These are phyloP conservation scores for Coleophoma crateriformis DNA, from an alignment of 2,329 filamentous ascomycete species.

Conservation along the genomic window DNA sequence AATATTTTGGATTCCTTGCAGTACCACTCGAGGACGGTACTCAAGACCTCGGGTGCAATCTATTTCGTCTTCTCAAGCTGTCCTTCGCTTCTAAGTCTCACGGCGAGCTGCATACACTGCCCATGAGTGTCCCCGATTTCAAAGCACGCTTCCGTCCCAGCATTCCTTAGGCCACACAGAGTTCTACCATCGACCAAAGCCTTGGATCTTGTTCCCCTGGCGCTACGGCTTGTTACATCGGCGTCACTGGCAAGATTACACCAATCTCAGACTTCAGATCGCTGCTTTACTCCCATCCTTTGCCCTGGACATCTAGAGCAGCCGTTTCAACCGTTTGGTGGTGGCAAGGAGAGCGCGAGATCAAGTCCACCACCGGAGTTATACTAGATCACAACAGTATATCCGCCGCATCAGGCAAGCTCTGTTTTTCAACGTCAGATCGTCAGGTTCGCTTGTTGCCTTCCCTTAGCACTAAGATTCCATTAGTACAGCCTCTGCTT, in stretches of 20 bases:
- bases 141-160: not conserved
- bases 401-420: too few relatives aligned
- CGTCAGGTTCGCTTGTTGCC: too few relatives aligned
- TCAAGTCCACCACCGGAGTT: too few relatives aligned
- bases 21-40: not conserved
- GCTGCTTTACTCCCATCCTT: not conserved
- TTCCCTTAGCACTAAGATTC: too few relatives aligned
- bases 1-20: not conserved
- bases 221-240: not conserved
- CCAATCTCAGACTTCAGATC: not conserved
- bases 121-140: not conserved
- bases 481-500: too few relatives aligned
- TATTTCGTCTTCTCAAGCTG: not conserved
- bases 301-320: not conserved
- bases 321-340: not conserved
- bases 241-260: not conserved
- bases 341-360: too few relatives aligned
- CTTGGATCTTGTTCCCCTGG: not conserved
- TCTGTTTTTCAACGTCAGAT: too few relatives aligned
- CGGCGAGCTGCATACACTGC: not conserved
- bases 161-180: not conserved
- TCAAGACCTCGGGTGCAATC: too few relatives aligned
- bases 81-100: not conserved
- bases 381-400: too few relatives aligned
- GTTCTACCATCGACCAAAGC: not conserved